Evolutionary conservation across 176 grass and related monocot species (phyloP).

Genomic region (Coix lacrymajobi): DNA sequence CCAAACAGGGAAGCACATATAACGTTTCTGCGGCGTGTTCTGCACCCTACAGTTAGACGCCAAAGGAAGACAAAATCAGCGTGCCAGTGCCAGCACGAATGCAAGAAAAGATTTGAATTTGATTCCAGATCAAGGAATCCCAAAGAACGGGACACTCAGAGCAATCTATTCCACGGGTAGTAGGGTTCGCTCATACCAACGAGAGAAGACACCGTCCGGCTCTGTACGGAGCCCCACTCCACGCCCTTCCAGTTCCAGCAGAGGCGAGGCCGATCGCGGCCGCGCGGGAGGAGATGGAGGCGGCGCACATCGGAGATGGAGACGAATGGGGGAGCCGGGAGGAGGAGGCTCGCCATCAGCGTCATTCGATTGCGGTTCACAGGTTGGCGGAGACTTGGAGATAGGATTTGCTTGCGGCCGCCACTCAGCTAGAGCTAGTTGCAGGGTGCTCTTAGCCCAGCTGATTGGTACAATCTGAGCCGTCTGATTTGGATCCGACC

Average conservation of each 20-base stretch:
- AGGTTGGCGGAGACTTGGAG: background rate
- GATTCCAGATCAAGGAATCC: background rate
- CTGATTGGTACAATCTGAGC: background rate
- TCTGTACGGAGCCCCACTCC: background rate
- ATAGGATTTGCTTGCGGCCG: background rate
- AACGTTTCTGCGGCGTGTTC: conserved; percentile 37
- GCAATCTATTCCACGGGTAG: background rate
- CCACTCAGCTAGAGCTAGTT: background rate
- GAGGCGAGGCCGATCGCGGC: background rate
- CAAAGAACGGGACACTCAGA: background rate
- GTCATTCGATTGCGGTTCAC: conserved; percentile 1
- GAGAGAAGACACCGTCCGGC: background rate
- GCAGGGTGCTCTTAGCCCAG: background rate
- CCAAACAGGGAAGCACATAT: conserved; percentile 90
- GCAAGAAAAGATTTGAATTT: background rate
- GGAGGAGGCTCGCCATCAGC: conserved; percentile 3
- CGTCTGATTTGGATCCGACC: background rate
- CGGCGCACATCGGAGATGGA: conserved; percentile 3
- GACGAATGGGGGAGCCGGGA: background rate
- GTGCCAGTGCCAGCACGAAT: background rate
- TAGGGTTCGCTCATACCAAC: background rate
- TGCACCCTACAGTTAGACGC: conserved; percentile 44
- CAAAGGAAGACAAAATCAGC: background rate
- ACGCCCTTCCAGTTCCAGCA: background rate
- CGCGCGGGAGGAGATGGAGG: background rate